These are phyloP conservation scores for Nannochloropsis salina DNA, from an alignment of 108 stramenopile genomes.

Conservation along the genomic window DNA sequence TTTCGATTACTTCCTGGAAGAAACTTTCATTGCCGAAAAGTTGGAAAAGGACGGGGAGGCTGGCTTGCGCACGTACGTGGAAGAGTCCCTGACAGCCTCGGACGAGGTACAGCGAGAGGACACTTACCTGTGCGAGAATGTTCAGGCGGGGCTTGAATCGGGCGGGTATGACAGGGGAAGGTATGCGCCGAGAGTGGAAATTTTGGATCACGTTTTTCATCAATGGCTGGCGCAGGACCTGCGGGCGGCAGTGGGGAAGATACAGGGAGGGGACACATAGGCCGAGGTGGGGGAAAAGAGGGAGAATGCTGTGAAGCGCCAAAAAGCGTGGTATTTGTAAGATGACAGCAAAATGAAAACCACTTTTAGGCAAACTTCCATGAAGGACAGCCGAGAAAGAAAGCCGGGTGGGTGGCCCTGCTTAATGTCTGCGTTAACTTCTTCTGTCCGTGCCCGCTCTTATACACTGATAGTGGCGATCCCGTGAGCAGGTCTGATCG, in stretches of 20 bases:
- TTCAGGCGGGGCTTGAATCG: constrained; percentile 40
- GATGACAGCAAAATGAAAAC: too few species aligned
- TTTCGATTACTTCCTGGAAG: constrained; percentile 35
- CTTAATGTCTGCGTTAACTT: too few species aligned
- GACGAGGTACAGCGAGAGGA: constrained; percentile 51
- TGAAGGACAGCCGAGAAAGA: too few species aligned
- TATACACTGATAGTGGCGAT: too few species aligned
- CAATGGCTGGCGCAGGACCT: not conserved
- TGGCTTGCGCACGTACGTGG: not conserved
- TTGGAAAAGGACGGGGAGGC: not conserved
- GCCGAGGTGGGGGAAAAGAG: not conserved
- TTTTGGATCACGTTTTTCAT: not conserved
- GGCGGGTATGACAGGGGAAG: not conserved
- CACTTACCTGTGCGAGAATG: constrained; percentile 46
- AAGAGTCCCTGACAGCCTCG: constrained; percentile 21
- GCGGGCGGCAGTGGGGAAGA: not conserved
- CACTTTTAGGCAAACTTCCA: too few species aligned
- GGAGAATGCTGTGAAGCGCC: not conserved
- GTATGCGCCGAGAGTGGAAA: constrained; percentile 23
- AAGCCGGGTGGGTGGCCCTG: too few species aligned
- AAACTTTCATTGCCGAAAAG: constrained; percentile 11
- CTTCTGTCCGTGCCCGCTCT: too few species aligned
- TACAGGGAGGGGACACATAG: not conserved
- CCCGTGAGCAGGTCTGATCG: too few species aligned
- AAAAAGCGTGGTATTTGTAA: too few species aligned